A percentile compares a stretch with the other conserved stretches of the same genome.
phyloP scores from a whole-genome alignment of 306 rosid species.

The Prunus mira region DNA sequence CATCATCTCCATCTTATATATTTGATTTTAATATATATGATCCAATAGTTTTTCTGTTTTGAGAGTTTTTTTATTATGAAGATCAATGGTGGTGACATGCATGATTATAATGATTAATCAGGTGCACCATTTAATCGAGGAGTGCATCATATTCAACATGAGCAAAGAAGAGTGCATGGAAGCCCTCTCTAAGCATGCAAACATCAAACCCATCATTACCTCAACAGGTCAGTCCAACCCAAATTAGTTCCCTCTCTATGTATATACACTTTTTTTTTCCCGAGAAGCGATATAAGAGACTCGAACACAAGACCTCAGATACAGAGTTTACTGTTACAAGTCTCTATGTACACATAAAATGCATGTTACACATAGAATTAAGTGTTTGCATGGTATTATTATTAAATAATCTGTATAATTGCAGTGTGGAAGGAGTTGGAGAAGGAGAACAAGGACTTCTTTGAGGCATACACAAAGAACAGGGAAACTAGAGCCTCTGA shows the following conservation, averaged over 20 bases:
- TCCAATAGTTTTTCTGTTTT: not conserved
- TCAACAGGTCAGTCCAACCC: conserved; percentile 56
- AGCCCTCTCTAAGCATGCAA: conserved; percentile 88
- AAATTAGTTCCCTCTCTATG: not conserved
- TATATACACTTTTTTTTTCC: no score
- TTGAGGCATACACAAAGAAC: conserved; percentile 54
- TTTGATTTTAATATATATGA: not conserved
- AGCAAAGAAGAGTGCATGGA: conserved; percentile 94
- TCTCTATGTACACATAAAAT: no score
- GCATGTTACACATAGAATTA: not conserved
- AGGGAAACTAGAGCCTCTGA: conserved; percentile 32
- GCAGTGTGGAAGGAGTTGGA: conserved; percentile 93
- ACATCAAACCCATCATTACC: conserved; percentile 79
- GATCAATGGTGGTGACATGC: not conserved
- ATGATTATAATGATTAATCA: conserved; percentile 7
- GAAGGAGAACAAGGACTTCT: conserved; percentile 93
- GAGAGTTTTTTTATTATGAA: not conserved
- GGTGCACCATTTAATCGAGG: conserved; percentile 94
- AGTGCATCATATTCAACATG: conserved; percentile 89
- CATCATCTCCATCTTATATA: not conserved
- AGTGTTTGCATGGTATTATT: not conserved
- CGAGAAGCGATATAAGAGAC: no score
- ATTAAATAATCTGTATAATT: not conserved
- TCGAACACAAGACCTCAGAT: no score
- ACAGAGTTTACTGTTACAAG: no score